A percentile compares a stretch with the other conserved stretches of the same genome.
Evolutionary conservation across 2,329 filamentous ascomycete species (phyloP).

Genomic region (Claviceps sp.): DNA sequence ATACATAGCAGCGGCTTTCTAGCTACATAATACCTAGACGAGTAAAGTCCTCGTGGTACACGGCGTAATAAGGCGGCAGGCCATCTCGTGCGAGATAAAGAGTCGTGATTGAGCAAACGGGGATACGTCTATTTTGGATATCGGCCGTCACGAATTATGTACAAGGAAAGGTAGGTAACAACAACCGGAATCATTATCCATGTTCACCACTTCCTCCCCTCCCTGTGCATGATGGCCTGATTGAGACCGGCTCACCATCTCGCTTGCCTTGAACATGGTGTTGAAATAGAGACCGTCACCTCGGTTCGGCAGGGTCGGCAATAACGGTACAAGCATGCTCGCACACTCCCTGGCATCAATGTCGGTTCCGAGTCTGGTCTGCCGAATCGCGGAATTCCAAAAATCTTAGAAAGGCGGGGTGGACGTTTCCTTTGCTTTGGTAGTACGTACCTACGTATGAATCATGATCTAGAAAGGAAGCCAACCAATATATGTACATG

Average conservation of each 20-base stretch:
- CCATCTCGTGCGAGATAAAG: not conserved
- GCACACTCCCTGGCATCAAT: not conserved
- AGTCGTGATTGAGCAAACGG: not conserved
- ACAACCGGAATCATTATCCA: not conserved
- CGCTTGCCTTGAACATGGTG: not conserved
- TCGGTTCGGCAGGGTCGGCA: not conserved
- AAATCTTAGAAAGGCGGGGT: no score
- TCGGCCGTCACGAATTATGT: no score
- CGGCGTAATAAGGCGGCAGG: no score
- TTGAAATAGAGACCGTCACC: not conserved
- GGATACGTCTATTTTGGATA: no score
- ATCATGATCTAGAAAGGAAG: not conserved
- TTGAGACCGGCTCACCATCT: not conserved
- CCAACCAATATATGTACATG: not conserved
- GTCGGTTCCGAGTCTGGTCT: not conserved
- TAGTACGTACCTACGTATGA: not conserved
- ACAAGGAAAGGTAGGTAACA: not conserved
- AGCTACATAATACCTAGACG: not conserved
- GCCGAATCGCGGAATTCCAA: not conserved
- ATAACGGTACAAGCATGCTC: not conserved
- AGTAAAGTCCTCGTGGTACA: not conserved
- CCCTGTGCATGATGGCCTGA: not conserved
- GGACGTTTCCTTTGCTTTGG: no score
- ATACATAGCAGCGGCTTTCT: no score
- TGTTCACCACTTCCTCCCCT: not conserved